These are phyloP conservation scores for Fusarium falciforme DNA, from an alignment of 2,329 filamentous ascomycete genomes.

Conservation along the genomic window DNA sequence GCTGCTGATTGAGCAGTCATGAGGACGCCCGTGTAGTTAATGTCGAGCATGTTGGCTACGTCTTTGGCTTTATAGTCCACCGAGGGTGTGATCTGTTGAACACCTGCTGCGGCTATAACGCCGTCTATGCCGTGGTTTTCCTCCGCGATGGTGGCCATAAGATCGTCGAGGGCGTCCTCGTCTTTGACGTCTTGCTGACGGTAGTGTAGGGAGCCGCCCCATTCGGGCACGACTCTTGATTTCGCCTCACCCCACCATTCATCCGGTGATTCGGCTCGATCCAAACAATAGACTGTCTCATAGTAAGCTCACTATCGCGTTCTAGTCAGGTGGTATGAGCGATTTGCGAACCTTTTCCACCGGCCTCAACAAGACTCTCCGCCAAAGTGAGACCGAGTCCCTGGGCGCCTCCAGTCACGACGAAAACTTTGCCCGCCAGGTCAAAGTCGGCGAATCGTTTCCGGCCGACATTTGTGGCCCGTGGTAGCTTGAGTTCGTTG, in stretches of 20 bases:
- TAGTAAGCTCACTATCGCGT: not conserved
- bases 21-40: constrained; percentile 72
- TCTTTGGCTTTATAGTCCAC: constrained; percentile 71
- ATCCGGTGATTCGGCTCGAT: constrained; percentile 61
- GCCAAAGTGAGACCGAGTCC: constrained; percentile 80
- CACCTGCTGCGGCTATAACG: constrained; percentile 75
- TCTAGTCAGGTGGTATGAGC: not conserved
- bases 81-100: constrained; percentile 75
- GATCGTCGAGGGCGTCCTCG: constrained; percentile 66
- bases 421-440: constrained; percentile 73
- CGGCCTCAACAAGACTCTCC: constrained; percentile 79
- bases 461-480: constrained; percentile 38
- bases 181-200: constrained; percentile 75
- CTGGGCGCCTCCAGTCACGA: constrained; percentile 77
- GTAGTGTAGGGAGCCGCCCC: constrained; percentile 74
- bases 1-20: constrained; percentile 54
- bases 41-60: constrained; percentile 72
- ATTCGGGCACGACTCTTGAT: constrained; percentile 69
- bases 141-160: constrained; percentile 69
- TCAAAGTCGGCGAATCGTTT: constrained; percentile 74
- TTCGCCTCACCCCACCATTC: constrained; percentile 71
- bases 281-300: constrained; percentile 65
- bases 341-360: constrained; percentile 67
- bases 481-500: constrained; percentile 8
- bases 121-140: constrained; percentile 73